Conservation (phyloP, 2,329 filamentous ascomycete genomes). For the Chalaropsis thielavioides region DNA sequence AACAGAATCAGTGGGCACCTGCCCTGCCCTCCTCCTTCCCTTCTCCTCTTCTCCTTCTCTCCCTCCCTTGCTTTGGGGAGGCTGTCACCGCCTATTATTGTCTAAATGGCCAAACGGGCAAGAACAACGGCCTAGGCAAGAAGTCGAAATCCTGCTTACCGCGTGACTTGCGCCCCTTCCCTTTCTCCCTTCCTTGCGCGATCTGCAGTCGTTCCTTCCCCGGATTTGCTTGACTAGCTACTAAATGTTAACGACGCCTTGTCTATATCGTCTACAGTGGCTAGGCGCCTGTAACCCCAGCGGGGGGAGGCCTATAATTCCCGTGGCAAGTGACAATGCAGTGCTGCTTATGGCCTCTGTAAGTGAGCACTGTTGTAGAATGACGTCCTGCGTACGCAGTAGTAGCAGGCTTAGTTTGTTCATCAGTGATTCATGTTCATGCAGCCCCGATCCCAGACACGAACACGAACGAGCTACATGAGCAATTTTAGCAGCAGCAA, state of each 20-base stretch:
- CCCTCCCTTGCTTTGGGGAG: not conserved
- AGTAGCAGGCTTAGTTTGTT: not conserved
- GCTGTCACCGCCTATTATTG: constrained; percentile 1
- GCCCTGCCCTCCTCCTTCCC: too few relatives aligned
- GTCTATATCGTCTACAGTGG: not conserved
- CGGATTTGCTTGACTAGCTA: not conserved
- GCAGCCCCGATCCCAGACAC: not conserved
- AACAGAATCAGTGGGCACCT: too few relatives aligned
- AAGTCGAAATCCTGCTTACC: not conserved
- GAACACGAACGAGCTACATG: constrained; percentile 2
- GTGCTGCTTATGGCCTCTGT: not conserved
- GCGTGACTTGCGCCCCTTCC: not conserved
- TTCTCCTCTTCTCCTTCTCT: too few relatives aligned
- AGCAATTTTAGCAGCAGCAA: not conserved
- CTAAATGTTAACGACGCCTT: not conserved
- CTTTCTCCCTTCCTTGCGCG: not conserved
- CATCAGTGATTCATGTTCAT: not conserved
- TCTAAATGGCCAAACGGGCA: not conserved
- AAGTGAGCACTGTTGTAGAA: not conserved
- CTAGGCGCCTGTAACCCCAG: not conserved
- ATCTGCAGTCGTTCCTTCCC: not conserved
- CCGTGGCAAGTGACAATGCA: not conserved
- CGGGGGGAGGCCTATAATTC: not conserved
- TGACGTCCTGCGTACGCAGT: not conserved
- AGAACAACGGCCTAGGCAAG: not conserved